Evolutionary conservation across 1,139 yeast genomes (phyloP).

Genomic region (Candida sanyaensis): DNA sequence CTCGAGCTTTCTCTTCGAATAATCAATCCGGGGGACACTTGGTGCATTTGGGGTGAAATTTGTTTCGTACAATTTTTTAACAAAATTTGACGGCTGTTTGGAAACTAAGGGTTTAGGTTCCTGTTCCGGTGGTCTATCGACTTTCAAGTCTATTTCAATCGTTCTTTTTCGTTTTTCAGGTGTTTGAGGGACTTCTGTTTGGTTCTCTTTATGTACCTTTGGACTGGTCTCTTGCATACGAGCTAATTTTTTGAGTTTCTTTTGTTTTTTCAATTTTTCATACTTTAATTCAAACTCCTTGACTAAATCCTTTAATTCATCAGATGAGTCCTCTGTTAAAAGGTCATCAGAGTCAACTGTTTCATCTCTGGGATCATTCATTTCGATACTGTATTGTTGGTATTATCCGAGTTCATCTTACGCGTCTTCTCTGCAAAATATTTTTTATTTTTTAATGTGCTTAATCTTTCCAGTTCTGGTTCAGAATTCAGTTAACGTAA

Average conservation of each 20-base stretch:
- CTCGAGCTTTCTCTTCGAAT: conserved; percentile 22
- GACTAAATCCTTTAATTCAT: conserved; percentile 27
- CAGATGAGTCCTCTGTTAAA: conserved; percentile 30
- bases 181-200: conserved; percentile 2
- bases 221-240: conserved; percentile 1
- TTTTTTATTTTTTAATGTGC: too few species aligned
- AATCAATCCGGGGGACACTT: conserved; percentile 18
- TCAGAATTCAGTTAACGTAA: too few species aligned
- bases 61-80: conserved; percentile 17
- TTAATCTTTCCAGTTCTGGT: background rate
- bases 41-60: conserved; percentile 5
- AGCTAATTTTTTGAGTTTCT: conserved; percentile 9
- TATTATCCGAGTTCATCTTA: background rate
- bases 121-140: background rate
- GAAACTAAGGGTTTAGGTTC: background rate
- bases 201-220: background rate
- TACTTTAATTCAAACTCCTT: conserved; percentile 30
- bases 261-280: conserved; percentile 20
- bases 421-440: conserved; percentile 1
- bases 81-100: conserved; percentile 15
- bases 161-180: conserved; percentile 11
- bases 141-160: background rate
- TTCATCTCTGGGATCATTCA: conserved; percentile 25
- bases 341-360: conserved; percentile 21
- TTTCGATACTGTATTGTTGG: background rate